Percentiles rank a stretch among this genome's conserved stretches.
These are phyloP conservation scores for Hypoxylon sp. DNA, from an alignment of 2,329 filamentous ascomycete species.

Conservation along the genomic window DNA sequence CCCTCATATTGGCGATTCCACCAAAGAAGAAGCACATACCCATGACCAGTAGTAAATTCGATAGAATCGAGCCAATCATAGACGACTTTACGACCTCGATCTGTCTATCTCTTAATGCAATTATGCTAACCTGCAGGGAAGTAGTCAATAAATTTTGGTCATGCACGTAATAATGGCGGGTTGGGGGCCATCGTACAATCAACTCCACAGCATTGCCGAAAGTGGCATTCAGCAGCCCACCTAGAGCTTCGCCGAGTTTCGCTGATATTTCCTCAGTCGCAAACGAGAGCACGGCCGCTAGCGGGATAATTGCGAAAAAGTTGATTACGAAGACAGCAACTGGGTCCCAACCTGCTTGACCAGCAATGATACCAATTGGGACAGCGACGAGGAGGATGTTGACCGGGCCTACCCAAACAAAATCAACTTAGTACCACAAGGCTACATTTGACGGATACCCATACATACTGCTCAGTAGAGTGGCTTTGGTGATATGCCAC, in stretches of 20 bases:
- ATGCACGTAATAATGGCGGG: slow-evolving; percentile 31
- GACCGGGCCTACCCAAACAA: slow-evolving; percentile 64
- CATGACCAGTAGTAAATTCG: slow-evolving; percentile 90
- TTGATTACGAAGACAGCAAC: slow-evolving; percentile 81
- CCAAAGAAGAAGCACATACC: slow-evolving; percentile 86
- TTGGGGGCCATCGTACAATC: slow-evolving; percentile 68
- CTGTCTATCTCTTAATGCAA: slow-evolving; percentile 86
- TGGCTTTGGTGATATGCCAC: slow-evolving; percentile 72
- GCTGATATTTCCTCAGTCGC: slow-evolving; percentile 83
- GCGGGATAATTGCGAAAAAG: slow-evolving; percentile 84
- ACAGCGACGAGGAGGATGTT: slow-evolving; percentile 83
- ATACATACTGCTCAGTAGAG: slow-evolving; percentile 71
- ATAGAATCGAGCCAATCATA: slow-evolving; percentile 96
- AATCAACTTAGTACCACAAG: slow-evolving; percentile 40
- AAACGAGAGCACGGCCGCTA: slow-evolving; percentile 81
- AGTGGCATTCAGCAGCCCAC: slow-evolving; percentile 81
- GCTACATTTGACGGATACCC: neutral
- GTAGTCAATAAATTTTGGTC: slow-evolving; percentile 37
- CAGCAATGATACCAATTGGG: slow-evolving; percentile 79
- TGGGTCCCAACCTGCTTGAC: slow-evolving; percentile 73
- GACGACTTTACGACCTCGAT: slow-evolving; percentile 98
- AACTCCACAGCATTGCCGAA: slow-evolving; percentile 86
- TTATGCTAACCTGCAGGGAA: slow-evolving; percentile 81
- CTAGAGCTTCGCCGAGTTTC: slow-evolving; percentile 80
- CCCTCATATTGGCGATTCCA: slow-evolving; percentile 74